phyloP scores from a whole-genome alignment of 805 yeast species.

The Sugiyamaella lignohabitans region DNA sequence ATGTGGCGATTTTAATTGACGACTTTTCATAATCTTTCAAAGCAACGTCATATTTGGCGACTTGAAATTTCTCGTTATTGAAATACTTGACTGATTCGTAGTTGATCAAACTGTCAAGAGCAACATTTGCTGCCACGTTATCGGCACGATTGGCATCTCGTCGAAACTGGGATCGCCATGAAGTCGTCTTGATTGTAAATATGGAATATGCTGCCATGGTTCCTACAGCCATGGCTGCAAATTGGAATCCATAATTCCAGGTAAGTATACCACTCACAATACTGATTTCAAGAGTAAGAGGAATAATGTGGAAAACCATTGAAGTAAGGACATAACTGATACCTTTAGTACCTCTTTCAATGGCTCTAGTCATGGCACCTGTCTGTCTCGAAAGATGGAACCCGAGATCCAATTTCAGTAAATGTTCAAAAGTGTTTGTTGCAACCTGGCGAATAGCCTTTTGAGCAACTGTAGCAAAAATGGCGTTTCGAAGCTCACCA shows the following conservation, averaged over 20 bases:
- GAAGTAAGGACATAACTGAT: conserved; percentile 88
- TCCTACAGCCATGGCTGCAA: conserved; percentile 79
- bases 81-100: conserved; percentile 92
- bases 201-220: conserved; percentile 87
- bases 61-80: conserved; percentile 80
- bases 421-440: conserved; percentile 74
- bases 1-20: conserved; percentile 64
- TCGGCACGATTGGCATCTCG: conserved; percentile 88
- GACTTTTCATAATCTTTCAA: conserved; percentile 67
- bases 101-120: conserved; percentile 87
- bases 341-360: conserved; percentile 97
- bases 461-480: conserved; percentile 93
- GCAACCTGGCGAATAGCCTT: conserved; percentile 89
- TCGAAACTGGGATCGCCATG: conserved; percentile 94
- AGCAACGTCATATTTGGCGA: conserved; percentile 70
- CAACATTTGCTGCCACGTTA: conserved; percentile 90
- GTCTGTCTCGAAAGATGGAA: conserved; percentile 91
- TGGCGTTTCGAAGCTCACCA: conserved; percentile 92
- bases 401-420: conserved; percentile 75
- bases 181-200: conserved; percentile 86
- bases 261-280: conserved; percentile 92
- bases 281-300: conserved; percentile 84
- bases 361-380: conserved; percentile 93
- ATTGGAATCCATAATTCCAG: conserved; percentile 81
- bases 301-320: conserved; percentile 96